Evolutionary conservation across 192 early-diverging fungal species (phyloP).

Genomic region (Chytriomyces confervae): DNA sequence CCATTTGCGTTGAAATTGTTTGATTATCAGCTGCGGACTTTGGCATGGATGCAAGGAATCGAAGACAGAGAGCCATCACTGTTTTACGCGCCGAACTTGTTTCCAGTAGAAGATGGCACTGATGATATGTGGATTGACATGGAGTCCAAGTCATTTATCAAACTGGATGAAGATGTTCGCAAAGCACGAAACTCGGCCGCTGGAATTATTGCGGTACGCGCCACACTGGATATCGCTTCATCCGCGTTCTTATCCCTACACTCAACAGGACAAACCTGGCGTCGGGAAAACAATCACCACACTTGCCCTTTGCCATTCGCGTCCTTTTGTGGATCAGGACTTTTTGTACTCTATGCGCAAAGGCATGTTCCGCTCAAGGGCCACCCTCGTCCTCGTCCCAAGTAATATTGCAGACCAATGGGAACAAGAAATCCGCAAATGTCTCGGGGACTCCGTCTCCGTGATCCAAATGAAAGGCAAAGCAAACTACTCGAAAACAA

Average conservation of each 20-base stretch:
- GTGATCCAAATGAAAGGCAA: slow-evolving; percentile 35
- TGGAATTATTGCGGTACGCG: neutral
- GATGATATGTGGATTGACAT: slow-evolving; percentile 1
- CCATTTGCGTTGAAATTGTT: slow-evolving; percentile 26
- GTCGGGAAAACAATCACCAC: slow-evolving; percentile 26
- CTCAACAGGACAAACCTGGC: slow-evolving; percentile 23
- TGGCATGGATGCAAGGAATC: slow-evolving; percentile 28
- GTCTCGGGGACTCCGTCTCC: slow-evolving; percentile 8
- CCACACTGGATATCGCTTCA: neutral
- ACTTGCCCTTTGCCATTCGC: slow-evolving; percentile 23
- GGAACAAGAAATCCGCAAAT: slow-evolving; percentile 30
- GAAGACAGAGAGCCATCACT: slow-evolving; percentile 19
- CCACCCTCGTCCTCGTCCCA: slow-evolving; percentile 10
- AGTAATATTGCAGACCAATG: slow-evolving; percentile 27
- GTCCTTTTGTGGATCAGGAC: neutral
- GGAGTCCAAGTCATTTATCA: neutral
- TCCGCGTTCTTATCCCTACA: neutral
- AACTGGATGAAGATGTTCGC: neutral
- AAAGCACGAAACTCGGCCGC: neutral
- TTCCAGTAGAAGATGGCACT: slow-evolving; percentile 1
- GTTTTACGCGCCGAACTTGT: slow-evolving; percentile 17
- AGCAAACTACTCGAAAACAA: neutral
- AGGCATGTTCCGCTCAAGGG: neutral
- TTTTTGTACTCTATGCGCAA: neutral
- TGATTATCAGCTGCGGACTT: slow-evolving; percentile 32